These are phyloP conservation scores for Epichloe baconii DNA, from an alignment of 2,329 filamentous ascomycete genomes.

Conservation along the genomic window DNA sequence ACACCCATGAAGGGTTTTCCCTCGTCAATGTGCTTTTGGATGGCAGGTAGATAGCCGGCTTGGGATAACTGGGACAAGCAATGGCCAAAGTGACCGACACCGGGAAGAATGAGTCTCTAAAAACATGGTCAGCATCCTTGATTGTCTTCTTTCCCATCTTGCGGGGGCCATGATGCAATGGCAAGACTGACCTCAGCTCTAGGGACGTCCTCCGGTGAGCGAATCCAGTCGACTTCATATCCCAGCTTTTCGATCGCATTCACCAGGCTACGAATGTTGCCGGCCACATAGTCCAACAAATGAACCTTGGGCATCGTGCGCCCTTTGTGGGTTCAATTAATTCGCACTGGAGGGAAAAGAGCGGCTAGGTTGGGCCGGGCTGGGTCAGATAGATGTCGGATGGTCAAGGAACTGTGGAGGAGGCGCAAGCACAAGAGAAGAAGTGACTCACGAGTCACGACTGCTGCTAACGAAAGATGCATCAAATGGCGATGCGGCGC, in stretches of 20 bases:
- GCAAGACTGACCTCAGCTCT: slow-evolving; percentile 56
- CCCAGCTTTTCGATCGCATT: slow-evolving; percentile 96
- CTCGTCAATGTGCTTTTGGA: slow-evolving; percentile 67
- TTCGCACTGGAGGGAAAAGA: too few species aligned
- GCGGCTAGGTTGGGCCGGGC: too few species aligned
- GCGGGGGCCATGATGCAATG: too few species aligned
- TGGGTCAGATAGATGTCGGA: neutral
- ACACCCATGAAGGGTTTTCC: slow-evolving; percentile 99
- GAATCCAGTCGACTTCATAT: slow-evolving; percentile 87
- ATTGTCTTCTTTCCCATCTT: neutral
- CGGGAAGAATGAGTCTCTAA: slow-evolving; percentile 86
- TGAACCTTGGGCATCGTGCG: slow-evolving; percentile 61
- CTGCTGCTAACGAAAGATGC: neutral
- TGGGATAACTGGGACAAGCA: slow-evolving; percentile 74
- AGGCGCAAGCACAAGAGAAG: neutral
- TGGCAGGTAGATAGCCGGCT: slow-evolving; percentile 72
- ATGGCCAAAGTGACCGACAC: slow-evolving; percentile 95
- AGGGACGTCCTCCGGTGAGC: slow-evolving; percentile 67
- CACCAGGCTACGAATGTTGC: slow-evolving; percentile 88
- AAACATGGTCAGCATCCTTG: neutral
- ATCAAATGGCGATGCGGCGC: neutral
- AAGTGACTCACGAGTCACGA: slow-evolving; percentile 1
- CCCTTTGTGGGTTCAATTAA: neutral
- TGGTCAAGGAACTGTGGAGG: neutral
- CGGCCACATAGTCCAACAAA: slow-evolving; percentile 80